Conservation (phyloP, 495 filamentous ascomycete genomes). For the Viridothelium virens region DNA sequence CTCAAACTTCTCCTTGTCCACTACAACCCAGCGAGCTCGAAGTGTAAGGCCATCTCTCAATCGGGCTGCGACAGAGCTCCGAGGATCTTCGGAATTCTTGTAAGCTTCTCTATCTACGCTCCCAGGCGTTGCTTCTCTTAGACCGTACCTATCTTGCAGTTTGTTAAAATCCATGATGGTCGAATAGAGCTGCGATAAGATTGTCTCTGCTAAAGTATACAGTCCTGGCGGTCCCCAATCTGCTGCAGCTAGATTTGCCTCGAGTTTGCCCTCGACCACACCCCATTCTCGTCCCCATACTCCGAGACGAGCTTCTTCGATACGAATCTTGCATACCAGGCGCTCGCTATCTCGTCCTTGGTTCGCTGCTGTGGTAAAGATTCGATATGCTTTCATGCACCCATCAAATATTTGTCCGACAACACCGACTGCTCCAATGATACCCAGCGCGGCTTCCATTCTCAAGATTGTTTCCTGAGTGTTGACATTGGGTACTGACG, state of each 20-base stretch:
- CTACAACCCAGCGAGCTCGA: conserved; percentile 35
- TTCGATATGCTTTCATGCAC: conserved; percentile 34
- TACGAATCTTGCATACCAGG: conserved; percentile 36
- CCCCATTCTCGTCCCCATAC: conserved; percentile 38
- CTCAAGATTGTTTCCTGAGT: neutral
- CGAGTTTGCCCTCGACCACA: conserved; percentile 33
- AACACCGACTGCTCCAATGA: conserved; percentile 26
- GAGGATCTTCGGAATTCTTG: conserved; percentile 12
- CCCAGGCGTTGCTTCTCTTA: conserved; percentile 27
- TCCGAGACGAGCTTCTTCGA: conserved; percentile 34
- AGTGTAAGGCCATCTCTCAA: conserved; percentile 26
- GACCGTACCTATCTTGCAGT: conserved; percentile 35
- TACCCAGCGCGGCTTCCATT: conserved; percentile 25
- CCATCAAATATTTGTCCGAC: conserved; percentile 31
- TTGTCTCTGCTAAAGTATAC: conserved; percentile 26
- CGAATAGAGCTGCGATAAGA: conserved; percentile 30
- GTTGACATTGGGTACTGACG: neutral
- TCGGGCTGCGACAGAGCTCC: conserved; percentile 10
- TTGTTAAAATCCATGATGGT: conserved; percentile 37
- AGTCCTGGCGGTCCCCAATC: conserved; percentile 26
- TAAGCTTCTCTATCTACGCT: conserved; percentile 21
- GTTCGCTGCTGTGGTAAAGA: conserved; percentile 32
- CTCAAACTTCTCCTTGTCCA: conserved; percentile 37
- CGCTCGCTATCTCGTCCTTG: conserved; percentile 33
- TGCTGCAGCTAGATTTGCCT: conserved; percentile 27